Evolutionary conservation across 1,284 basidiomycete species (phyloP).

Genomic region (Ustilago esculenta): DNA sequence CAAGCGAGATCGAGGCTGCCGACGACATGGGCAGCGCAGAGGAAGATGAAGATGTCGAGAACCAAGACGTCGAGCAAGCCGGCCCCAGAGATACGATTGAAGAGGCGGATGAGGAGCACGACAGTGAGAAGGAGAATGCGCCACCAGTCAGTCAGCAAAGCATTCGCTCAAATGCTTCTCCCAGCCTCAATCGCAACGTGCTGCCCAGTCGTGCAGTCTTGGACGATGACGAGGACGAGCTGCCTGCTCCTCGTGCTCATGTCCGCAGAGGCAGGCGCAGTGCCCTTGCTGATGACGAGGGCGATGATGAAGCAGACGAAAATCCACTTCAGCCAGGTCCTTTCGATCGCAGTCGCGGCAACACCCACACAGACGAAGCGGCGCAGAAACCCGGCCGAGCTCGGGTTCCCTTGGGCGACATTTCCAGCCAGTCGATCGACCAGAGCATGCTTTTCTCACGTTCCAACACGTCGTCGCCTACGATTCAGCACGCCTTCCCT

Average conservation of each 20-base stretch:
- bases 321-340: constrained; percentile 34
- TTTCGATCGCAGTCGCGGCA: constrained; percentile 15
- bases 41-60: constrained; percentile 17
- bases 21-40: constrained; percentile 32
- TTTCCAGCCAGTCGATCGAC: constrained; percentile 40
- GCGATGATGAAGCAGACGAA: constrained; percentile 21
- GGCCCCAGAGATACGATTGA: constrained; percentile 19
- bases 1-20: constrained; percentile 30
- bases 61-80: constrained; percentile 4
- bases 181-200: constrained; percentile 10
- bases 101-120: constrained; percentile 33
- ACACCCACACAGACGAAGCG: neutral
- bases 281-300: constrained; percentile 43
- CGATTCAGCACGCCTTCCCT: constrained; percentile 14
- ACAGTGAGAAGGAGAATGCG: constrained; percentile 60
- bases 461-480: constrained; percentile 32
- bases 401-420: constrained; percentile 36
- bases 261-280: constrained; percentile 23
- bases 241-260: constrained; percentile 24
- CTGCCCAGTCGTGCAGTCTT: constrained; percentile 35
- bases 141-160: constrained; percentile 38
- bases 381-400: constrained; percentile 11
- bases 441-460: constrained; percentile 30
- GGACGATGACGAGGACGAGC: constrained; percentile 47
- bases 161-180: constrained; percentile 20